Evolutionary conservation across 768 basidiomycete species (phyloP).

Genomic region (Pisolithus marmoratus): DNA sequence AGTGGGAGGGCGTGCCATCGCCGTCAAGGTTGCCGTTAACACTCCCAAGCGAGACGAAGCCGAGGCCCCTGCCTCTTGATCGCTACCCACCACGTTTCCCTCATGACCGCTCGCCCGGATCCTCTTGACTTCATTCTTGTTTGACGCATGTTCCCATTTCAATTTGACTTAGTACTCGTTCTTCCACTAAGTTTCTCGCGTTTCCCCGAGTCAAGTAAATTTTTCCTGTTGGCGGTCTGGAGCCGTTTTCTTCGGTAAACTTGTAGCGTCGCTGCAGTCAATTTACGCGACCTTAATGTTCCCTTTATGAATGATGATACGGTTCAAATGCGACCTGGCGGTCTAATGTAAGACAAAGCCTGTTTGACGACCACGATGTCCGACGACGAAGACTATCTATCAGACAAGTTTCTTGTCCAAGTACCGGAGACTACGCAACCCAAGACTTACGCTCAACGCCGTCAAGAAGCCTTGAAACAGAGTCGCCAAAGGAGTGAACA

Average conservation of each 20-base stretch:
- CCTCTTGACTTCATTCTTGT: conserved; percentile 22
- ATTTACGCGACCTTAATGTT: conserved; percentile 18
- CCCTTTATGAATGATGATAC: conserved; percentile 20
- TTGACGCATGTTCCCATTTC: conserved; percentile 22
- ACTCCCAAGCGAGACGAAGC: conserved; percentile 56
- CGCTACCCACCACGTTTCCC: conserved; percentile 3
- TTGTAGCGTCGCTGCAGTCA: conserved; percentile 28
- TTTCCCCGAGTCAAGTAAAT: conserved; percentile 29
- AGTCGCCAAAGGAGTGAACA: conserved; percentile 62
- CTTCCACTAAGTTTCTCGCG: conserved; percentile 32
- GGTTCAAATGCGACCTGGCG: no score
- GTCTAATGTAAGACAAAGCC: background rate
- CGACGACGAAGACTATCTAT: conserved; percentile 82
- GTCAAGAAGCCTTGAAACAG: conserved; percentile 57
- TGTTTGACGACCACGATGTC: conserved; percentile 40
- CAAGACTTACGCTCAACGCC: conserved; percentile 65
- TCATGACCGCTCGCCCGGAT: conserved; percentile 15
- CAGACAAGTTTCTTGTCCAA: conserved; percentile 72
- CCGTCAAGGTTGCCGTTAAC: conserved; percentile 95
- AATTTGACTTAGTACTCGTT: conserved; percentile 29
- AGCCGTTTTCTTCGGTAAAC: conserved; percentile 33
- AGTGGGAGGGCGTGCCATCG: conserved; percentile 77
- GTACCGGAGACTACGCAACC: conserved; percentile 33
- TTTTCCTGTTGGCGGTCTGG: conserved; percentile 36
- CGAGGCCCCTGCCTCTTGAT: conserved; percentile 28